Base-by-base conservation (phyloP, 768 basidiomycete species). In the Termitomyces sp. region DNA sequence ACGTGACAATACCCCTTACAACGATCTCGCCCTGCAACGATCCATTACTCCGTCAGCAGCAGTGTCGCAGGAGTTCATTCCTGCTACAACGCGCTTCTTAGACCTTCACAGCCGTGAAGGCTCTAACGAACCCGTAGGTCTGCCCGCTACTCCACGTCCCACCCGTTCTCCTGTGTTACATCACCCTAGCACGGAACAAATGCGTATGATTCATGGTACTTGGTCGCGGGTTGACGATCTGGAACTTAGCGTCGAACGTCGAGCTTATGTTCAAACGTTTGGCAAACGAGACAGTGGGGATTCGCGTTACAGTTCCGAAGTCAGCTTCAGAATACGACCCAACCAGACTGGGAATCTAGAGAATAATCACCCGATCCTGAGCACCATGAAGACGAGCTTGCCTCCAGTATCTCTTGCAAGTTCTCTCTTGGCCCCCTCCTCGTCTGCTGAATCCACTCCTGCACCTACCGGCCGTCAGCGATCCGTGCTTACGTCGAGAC, bases 131-230 rank as follows among this genome's bases (percentile, higher is more conserved):
- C 67, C 69, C 0, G 23, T 63, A 15, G 68, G 76, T 27, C 69
- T 76, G 29, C 70, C 74, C 35, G 68, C 69, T 22, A 70, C 75
- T 53, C 75, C 76, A 27, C 70, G 74, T 16, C 64, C 57, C 22
- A 63, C 57, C 3, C 66, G 66, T 23, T 64, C 67, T 27, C 65
- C 67, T 22, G 52, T 65, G 5, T 50, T 57, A 10, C 59, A 58
- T 27, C 50, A 59, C 18, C 60, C 61, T 5, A 63, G 50, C 15
- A 18, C 53, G 3, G 60, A 60, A 36, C 45, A 53, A 2, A 45
- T 49, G 39, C 44, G 13, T 22, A 50, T 48, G 12, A 27, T 58
- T 13, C 41, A 56, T 20, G 56, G 50, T n/a, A 53, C 25, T 31
- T 50, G 56, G 54, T 39, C 54, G 12, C 40, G 53, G 16, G 48